These are phyloP conservation scores for Talaromyces verruculosus DNA, from an alignment of 2,329 filamentous ascomycete species.

Conservation along the genomic window DNA sequence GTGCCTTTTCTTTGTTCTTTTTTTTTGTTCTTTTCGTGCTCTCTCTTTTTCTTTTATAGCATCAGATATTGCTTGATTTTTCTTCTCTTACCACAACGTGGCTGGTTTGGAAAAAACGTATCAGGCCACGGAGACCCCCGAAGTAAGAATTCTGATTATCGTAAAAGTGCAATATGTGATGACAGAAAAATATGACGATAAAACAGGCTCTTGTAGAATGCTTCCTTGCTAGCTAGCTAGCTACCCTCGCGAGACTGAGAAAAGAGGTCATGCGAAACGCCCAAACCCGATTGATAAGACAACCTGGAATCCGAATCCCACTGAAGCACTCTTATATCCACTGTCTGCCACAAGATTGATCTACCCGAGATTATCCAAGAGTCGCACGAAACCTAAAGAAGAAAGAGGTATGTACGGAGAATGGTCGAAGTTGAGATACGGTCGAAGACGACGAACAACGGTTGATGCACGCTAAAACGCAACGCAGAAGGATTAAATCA, in stretches of 20 bases:
- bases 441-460: neutral
- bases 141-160: slow-evolving; percentile 26
- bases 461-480: slow-evolving; percentile 7
- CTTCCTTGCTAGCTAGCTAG: slow-evolving; percentile 43
- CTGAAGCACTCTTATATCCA: slow-evolving; percentile 10
- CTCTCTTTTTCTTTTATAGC: slow-evolving; percentile 13
- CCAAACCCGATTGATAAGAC: slow-evolving; percentile 29
- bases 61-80: slow-evolving; percentile 11
- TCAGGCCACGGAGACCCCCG: slow-evolving; percentile 17
- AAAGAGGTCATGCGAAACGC: slow-evolving; percentile 37
- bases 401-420: neutral
- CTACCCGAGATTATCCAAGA: neutral
- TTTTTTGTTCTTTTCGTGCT: neutral
- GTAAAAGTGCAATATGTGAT: slow-evolving; percentile 25
- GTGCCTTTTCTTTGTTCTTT: neutral
- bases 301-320: slow-evolving; percentile 27
- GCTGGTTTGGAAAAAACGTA: slow-evolving; percentile 12
- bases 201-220: slow-evolving; percentile 45
- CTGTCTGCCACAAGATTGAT: neutral
- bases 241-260: slow-evolving; percentile 41
- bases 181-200: slow-evolving; percentile 32
- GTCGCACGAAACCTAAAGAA: neutral
- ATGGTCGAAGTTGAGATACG: neutral
- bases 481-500: neutral
- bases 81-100: slow-evolving; percentile 12